phyloP scores from a whole-genome alignment of 2,329 filamentous ascomycete genomes.

The Thelonectria blattea region DNA sequence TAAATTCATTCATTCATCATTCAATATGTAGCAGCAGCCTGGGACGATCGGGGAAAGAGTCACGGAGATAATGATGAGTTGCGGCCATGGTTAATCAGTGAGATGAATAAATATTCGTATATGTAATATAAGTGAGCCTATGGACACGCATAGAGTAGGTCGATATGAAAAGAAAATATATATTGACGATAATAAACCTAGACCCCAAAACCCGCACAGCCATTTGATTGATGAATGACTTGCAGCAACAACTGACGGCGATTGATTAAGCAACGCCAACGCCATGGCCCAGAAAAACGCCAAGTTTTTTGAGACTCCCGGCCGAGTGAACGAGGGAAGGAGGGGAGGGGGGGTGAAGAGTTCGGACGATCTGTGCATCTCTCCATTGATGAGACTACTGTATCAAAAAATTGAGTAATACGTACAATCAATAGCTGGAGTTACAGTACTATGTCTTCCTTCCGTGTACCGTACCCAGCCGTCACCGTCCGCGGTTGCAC shows the following conservation, averaged over 20 bases:
- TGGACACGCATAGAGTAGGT: neutral
- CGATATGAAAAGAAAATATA: neutral
- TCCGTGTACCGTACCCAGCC: neutral
- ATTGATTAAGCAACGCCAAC: neutral
- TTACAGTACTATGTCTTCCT: neutral
- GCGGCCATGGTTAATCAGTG: constrained; percentile 1
- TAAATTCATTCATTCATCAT: too few relatives aligned
- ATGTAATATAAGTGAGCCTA: too few relatives aligned
- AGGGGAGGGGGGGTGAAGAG: neutral
- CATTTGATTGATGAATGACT: constrained; percentile 7
- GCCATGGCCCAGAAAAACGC: constrained; percentile 6
- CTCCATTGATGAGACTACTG: too few relatives aligned
- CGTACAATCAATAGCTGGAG: neutral
- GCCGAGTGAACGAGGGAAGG: constrained; percentile 10
- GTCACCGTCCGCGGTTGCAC: neutral
- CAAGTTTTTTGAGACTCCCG: constrained; percentile 17
- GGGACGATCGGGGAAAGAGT: neutral
- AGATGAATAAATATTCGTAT: neutral
- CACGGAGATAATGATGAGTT: too few relatives aligned
- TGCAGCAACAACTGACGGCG: constrained; percentile 8
- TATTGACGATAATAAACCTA: neutral
- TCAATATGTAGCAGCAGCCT: too few relatives aligned
- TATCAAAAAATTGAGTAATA: neutral
- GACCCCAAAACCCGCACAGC: neutral
- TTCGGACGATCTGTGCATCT: neutral